phyloP scores from a whole-genome alignment of 2,329 filamentous ascomycete species.

The Paraconiothyrium sp. region DNA sequence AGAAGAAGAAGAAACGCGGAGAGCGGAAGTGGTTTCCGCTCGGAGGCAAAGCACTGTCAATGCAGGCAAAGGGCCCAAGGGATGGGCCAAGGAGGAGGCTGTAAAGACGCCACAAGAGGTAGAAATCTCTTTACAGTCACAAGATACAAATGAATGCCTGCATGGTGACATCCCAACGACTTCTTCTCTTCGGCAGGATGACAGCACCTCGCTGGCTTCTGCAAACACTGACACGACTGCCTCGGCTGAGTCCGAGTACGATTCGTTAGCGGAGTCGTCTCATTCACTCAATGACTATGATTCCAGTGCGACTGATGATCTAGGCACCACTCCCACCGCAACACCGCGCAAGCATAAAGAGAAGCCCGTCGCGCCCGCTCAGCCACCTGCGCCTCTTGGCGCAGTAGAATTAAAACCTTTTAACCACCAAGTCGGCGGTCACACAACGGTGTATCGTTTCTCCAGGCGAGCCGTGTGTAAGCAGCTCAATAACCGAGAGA shows the following conservation, averaged over 20 bases:
- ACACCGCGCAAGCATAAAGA: conserved; percentile 40
- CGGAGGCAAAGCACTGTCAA: conserved; percentile 39
- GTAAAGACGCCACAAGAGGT: conserved; percentile 60
- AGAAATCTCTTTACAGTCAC: conserved; percentile 69
- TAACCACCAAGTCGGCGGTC: conserved; percentile 95
- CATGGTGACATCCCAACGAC: conserved; percentile 65
- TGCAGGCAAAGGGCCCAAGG: conserved; percentile 39
- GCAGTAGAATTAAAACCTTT: conserved; percentile 97
- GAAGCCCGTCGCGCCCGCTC: conserved; percentile 44
- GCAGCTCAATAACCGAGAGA: conserved; percentile 96
- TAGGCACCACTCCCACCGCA: conserved; percentile 51
- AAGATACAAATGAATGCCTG: conserved; percentile 68
- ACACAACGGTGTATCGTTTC: conserved; percentile 96
- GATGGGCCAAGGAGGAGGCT: conserved; percentile 40
- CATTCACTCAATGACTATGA: conserved; percentile 59
- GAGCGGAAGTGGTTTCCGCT: conserved; percentile 36
- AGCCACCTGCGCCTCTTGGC: conserved; percentile 71
- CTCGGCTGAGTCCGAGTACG: conserved; percentile 53
- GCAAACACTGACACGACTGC: conserved; percentile 35
- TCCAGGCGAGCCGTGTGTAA: conserved; percentile 96
- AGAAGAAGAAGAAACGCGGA: conserved; percentile 33
- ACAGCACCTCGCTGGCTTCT: conserved; percentile 49
- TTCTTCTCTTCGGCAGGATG: conserved; percentile 50
- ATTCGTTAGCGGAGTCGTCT: conserved; percentile 54
- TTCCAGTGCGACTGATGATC: conserved; percentile 64